Evolutionary conservation across 148 eudicot genomes (phyloP).

Genomic region (Arctostaphylos glauca): DNA sequence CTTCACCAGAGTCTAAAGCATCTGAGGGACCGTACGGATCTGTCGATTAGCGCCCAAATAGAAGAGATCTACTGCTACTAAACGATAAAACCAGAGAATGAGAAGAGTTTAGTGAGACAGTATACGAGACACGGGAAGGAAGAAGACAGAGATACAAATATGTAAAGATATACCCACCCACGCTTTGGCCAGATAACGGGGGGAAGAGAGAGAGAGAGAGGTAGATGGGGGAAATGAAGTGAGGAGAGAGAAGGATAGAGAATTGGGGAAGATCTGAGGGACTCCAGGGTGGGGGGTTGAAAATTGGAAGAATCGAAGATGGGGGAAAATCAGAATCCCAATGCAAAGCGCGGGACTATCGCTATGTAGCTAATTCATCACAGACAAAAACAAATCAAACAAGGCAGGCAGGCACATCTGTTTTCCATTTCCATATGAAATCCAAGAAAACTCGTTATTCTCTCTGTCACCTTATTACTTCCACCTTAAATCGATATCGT

Average conservation of each 20-base stretch:
- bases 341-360: constrained; percentile 9
- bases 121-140: neutral
- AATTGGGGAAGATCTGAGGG: constrained; percentile 1
- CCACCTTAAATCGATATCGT: too few relatives aligned
- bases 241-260: constrained; percentile 10
- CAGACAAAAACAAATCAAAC: neutral
- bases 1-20: constrained; percentile 9
- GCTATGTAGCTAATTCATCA: neutral
- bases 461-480: neutral
- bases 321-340: constrained; percentile 13
- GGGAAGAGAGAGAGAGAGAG: constrained; percentile 10
- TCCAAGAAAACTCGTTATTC: neutral
- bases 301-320: neutral
- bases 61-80: constrained; percentile 22
- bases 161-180: neutral
- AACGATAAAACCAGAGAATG: constrained; percentile 38
- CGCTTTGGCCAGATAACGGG: constrained; percentile 1
- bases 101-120: constrained; percentile 17
- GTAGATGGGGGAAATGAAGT: neutral
- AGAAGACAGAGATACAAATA: constrained; percentile 1
- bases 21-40: constrained; percentile 23
- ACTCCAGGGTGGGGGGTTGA: neutral
- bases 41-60: constrained; percentile 8
- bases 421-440: neutral
- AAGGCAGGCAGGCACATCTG: too few relatives aligned